Percentiles rank a stretch among this genome's conserved stretches.
These are phyloP conservation scores for Punica granatum DNA, from an alignment of 345 rosid species.

Conservation along the genomic window DNA sequence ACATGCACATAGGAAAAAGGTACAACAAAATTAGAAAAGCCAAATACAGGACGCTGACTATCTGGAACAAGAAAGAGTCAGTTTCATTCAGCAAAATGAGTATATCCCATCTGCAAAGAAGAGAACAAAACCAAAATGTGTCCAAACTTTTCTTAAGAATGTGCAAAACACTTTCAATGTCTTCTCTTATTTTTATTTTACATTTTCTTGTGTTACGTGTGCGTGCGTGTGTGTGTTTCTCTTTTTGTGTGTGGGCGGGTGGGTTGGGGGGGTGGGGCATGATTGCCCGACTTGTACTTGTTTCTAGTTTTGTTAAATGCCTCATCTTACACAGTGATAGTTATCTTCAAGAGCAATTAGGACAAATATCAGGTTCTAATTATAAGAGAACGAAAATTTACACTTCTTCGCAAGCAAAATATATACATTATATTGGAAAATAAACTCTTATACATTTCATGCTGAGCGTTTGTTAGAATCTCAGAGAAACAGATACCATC, in stretches of 20 bases:
- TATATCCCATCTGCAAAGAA: not conserved
- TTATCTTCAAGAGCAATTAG: not conserved
- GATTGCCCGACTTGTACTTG: not conserved
- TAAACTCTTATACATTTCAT: not conserved
- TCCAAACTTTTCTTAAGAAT: not conserved
- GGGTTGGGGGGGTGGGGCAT: not conserved
- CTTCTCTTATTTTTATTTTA: too few species aligned
- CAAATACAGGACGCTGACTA: not conserved
- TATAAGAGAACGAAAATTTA: not conserved
- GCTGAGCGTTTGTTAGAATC: not conserved
- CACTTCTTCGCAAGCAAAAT: not conserved
- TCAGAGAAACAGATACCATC: not conserved
- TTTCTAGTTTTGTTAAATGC: not conserved
- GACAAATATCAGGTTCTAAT: not conserved
- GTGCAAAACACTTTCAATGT: too few species aligned
- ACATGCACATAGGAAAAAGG: not conserved
- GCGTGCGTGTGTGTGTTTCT: too few species aligned
- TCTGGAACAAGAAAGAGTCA: not conserved
- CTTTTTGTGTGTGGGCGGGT: too few species aligned
- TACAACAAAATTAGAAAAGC: not conserved
- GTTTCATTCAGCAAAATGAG: not conserved
- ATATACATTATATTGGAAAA: too few species aligned
- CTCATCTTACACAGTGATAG: not conserved
- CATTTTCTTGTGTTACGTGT: too few species aligned
- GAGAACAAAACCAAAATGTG: not conserved